Percentiles rank a stretch among this genome's conserved stretches.
Conservation (phyloP, 2,329 filamentous ascomycete genomes). For the Claviceps arundinis region DNA sequence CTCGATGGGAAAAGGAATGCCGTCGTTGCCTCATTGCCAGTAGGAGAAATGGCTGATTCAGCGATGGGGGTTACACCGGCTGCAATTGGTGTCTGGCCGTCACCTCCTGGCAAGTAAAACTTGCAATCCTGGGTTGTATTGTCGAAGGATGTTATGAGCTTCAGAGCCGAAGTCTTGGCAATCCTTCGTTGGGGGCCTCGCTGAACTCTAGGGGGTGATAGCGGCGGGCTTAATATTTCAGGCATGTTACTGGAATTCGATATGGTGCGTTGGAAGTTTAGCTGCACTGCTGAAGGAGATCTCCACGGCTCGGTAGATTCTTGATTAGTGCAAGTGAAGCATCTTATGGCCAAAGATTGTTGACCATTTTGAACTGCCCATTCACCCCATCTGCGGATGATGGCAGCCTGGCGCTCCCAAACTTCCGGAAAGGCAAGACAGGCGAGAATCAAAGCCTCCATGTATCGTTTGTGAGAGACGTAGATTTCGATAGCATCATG, state of each 20-base stretch:
- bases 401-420: conserved; percentile 80
- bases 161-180: conserved; percentile 71
- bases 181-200: conserved; percentile 48
- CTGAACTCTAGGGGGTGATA: conserved; percentile 58
- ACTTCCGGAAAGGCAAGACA: conserved; percentile 72
- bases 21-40: conserved; percentile 50
- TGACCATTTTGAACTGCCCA: conserved; percentile 77
- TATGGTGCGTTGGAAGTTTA: conserved; percentile 40
- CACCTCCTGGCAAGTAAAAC: conserved; percentile 45
- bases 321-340: conserved; percentile 79
- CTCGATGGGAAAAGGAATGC: conserved; percentile 55
- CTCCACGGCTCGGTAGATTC: conserved; percentile 81
- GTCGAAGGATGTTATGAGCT: conserved; percentile 83
- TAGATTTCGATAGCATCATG: conserved; percentile 97
- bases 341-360: conserved; percentile 81
- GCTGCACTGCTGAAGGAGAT: conserved; percentile 60
- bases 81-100: conserved; percentile 60
- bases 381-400: conserved; percentile 92
- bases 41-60: conserved; percentile 54
- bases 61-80: conserved; percentile 81
- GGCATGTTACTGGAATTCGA: conserved; percentile 33
- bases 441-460: conserved; percentile 85
- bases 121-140: conserved; percentile 47
- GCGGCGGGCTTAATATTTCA: conserved; percentile 52
- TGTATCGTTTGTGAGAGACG: conserved; percentile 75